These are phyloP conservation scores for Quercus phellos DNA, from an alignment of 331 rosid genomes.

Conservation along the genomic window DNA sequence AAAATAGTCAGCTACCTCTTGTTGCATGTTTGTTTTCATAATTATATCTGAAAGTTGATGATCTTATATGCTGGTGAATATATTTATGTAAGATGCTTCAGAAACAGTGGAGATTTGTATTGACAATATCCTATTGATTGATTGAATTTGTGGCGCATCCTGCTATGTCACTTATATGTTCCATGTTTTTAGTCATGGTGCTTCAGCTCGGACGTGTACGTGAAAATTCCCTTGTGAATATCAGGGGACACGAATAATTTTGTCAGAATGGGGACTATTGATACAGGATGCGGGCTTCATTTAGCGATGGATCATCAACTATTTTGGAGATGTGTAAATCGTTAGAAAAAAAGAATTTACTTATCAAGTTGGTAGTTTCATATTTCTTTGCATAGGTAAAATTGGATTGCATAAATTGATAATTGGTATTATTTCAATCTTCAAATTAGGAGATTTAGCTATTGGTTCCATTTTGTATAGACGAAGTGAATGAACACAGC, in stretches of 20 bases:
- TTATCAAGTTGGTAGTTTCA: background rate
- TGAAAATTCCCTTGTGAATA: background rate
- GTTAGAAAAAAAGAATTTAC: background rate
- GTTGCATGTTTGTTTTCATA: too few species aligned
- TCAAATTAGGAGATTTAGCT: background rate
- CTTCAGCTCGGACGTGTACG: background rate
- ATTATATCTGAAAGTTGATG: too few species aligned
- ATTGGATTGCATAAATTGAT: background rate
- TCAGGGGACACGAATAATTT: background rate
- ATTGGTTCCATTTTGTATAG: background rate
- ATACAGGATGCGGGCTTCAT: background rate
- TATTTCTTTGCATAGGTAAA: background rate
- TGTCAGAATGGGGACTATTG: background rate
- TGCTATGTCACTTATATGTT: background rate
- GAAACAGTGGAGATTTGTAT: background rate
- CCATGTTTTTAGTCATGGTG: background rate
- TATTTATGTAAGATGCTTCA: too few species aligned
- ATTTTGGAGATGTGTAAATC: background rate
- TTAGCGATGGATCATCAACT: too few species aligned
- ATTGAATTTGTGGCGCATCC: background rate
- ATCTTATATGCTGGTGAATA: too few species aligned
- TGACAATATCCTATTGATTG: background rate
- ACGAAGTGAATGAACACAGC: background rate
- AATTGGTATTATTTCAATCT: background rate
- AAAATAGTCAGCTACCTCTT: background rate